These are phyloP conservation scores for Cladosporium sp. DNA, from an alignment of 2,329 filamentous ascomycete genomes.

Conservation along the genomic window DNA sequence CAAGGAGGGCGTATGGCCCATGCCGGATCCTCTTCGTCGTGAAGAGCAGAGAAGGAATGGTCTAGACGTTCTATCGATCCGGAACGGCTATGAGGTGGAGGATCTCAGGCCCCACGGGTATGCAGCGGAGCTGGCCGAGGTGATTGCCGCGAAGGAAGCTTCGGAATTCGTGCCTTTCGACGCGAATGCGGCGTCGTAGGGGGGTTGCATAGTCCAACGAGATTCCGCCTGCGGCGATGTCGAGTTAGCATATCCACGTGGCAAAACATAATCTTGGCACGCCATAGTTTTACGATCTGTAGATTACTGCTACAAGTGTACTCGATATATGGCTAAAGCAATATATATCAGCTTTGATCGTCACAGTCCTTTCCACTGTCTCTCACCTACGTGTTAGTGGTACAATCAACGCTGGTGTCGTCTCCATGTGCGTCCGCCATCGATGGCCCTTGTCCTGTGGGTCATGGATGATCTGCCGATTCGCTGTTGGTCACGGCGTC, in stretches of 20 bases:
- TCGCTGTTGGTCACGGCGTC: background rate
- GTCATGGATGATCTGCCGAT: background rate
- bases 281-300: background rate
- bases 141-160: slow-evolving; percentile 30
- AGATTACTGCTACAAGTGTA: background rate
- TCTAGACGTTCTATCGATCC: slow-evolving; percentile 31
- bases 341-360: background rate
- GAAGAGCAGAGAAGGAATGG: slow-evolving; percentile 35
- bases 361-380: background rate
- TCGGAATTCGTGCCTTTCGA: slow-evolving; percentile 16
- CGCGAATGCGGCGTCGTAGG: background rate
- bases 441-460: background rate
- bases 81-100: slow-evolving; percentile 30
- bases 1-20: slow-evolving; percentile 25
- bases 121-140: slow-evolving; percentile 26
- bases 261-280: background rate
- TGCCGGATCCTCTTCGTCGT: slow-evolving; percentile 33
- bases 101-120: slow-evolving; percentile 35
- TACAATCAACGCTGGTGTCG: background rate
- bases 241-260: background rate
- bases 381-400: background rate
- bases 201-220: background rate
- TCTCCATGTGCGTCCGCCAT: background rate
- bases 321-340: background rate
- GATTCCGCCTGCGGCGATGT: background rate